Base-by-base conservation (phyloP, 495 filamentous ascomycete species). In the Trichoderma reesei region DNA sequence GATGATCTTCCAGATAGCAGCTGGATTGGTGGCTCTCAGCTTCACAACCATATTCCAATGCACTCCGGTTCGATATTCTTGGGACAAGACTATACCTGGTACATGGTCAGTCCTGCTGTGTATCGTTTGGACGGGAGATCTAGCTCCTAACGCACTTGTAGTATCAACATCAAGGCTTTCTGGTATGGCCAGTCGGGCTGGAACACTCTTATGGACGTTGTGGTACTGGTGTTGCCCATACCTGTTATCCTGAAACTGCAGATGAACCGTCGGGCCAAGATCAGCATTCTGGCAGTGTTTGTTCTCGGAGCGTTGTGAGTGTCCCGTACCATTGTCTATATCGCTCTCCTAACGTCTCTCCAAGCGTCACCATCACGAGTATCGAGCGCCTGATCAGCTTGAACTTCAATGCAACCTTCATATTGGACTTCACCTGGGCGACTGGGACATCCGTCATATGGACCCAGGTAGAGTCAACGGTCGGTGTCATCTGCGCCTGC, bases 81-180 rank as follows among this genome's bases (percentile, higher is more conserved):
- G 51, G 51, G 51, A 56, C 6, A 56, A 56, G 9, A 56, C 51
- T 13, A 6, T 56, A 8, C 9, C 20, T n/a, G 51, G 51, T 10
- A 7, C 20, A 14, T 56, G 51, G 51, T 56, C 11, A 14, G 51
- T 56, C 16, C 2, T 4, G 11, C 8, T 11, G 51, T 5, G 11
- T 16, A 20, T 31, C 11, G 13, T 56, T 13, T 1, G 13, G 2
- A 34, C 9, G 31, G 11, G 2, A 36, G 26, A 56, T 2, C 7
- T 4, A 33, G 33, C 9, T 56, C 26, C 38, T 56, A 16, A 56
- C 5, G 14, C 26, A 33, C 9, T 33, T 10, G 2, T 14, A 56
- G 51, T 14, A 56, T 56, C 20, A 56, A 56, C 51, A 56, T 56
- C 51, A 56, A 56, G 34, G 51, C 51, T 5, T 56, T 56, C 14